Evolutionary conservation across 352 stramenopile genomes (phyloP).

Genomic region (Blastocystis sp.): DNA sequence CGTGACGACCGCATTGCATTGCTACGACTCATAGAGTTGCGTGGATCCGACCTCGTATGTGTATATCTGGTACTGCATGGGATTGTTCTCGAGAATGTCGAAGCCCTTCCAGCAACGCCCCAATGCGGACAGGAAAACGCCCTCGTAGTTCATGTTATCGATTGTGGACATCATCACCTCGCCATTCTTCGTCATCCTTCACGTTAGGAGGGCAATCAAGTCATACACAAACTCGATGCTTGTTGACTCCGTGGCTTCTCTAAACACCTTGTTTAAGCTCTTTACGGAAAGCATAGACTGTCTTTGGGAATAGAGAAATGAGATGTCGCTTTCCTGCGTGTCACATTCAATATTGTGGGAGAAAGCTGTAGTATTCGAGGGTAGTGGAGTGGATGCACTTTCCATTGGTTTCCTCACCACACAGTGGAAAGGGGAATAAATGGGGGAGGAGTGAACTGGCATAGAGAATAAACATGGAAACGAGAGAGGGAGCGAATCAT

Average conservation of each 20-base stretch:
- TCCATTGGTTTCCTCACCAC: not conserved
- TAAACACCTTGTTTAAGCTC: slow-evolving; percentile 34
- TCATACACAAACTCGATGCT: slow-evolving; percentile 47
- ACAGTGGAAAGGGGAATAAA: not conserved
- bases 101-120: slow-evolving; percentile 56
- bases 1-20: slow-evolving; percentile 55
- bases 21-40: not conserved
- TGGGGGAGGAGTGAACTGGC: not conserved
- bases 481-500: not conserved
- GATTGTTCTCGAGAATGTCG: slow-evolving; percentile 45
- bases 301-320: too few species aligned
- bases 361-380: too few species aligned
- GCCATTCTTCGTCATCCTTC: slow-evolving; percentile 40
- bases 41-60: slow-evolving; percentile 37
- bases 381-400: not conserved
- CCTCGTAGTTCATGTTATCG: slow-evolving; percentile 51
- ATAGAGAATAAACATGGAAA: not conserved
- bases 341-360: too few species aligned
- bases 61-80: slow-evolving; percentile 63
- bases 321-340: too few species aligned
- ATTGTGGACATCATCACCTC: slow-evolving; percentile 64
- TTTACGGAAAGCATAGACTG: slow-evolving; percentile 45
- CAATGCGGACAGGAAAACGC: slow-evolving; percentile 57
- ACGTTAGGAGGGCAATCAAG: not conserved
- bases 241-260: slow-evolving; percentile 21